A percentile compares a stretch with the other conserved stretches of the same genome.
phyloP scores from a whole-genome alignment of 2,329 filamentous ascomycete genomes.

The Pseudogymnoascus sp. region DNA sequence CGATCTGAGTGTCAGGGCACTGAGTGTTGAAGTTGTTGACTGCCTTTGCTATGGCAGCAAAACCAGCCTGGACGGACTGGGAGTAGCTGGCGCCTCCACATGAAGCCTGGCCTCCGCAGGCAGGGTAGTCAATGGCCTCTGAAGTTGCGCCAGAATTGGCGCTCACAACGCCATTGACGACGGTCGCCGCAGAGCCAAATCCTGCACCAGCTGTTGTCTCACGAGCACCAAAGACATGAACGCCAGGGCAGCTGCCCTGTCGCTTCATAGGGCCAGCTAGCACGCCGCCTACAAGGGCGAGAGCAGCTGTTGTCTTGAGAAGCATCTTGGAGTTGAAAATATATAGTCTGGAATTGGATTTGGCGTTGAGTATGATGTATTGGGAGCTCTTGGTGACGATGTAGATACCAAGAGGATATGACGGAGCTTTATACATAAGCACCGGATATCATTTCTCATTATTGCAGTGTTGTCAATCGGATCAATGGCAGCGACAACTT shows the following conservation, averaged over 20 bases:
- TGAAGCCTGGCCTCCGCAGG: constrained; percentile 35
- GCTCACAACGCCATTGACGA: constrained; percentile 24
- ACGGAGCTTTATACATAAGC: background rate
- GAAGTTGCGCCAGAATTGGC: constrained; percentile 27
- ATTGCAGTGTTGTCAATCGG: background rate
- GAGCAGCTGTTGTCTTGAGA: background rate
- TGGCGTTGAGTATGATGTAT: background rate
- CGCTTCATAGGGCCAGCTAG: background rate
- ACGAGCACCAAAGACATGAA: constrained; percentile 40
- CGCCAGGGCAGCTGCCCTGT: constrained; percentile 28
- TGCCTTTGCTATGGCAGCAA: constrained; percentile 47
- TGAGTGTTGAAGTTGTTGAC: constrained; percentile 49
- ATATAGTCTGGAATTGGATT: background rate
- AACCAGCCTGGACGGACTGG: constrained; percentile 42
- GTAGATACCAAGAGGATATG: background rate
- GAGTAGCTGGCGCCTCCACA: constrained; percentile 30
- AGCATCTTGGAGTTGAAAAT: background rate
- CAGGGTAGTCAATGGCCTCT: constrained; percentile 31
- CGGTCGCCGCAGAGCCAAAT: constrained; percentile 14
- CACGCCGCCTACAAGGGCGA: background rate
- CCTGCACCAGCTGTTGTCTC: constrained; percentile 32
- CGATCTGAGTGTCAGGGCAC: constrained; percentile 49
- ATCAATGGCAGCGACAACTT: background rate
- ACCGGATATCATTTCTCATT: background rate
- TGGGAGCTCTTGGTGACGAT: background rate